Evolutionary conservation across 1,284 basidiomycete genomes (phyloP).

Genomic region (Melampsora larici-populina): DNA sequence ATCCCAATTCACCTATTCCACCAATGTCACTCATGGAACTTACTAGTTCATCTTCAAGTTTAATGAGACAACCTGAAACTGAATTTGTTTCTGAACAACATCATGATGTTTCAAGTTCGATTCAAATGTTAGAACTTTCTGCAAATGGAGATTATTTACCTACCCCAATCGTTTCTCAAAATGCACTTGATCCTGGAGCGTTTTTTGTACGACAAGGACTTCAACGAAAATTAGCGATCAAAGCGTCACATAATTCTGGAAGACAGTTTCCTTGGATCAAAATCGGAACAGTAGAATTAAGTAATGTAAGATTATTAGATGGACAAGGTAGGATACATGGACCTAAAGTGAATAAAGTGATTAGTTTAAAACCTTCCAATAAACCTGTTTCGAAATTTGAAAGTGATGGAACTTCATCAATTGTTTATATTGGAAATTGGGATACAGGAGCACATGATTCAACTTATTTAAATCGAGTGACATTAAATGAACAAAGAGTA

Average conservation of each 20-base stretch:
- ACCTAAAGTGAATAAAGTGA: conserved; percentile 33
- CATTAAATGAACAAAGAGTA: conserved; percentile 71
- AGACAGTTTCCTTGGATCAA: conserved; percentile 79
- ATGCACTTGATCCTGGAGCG: conserved; percentile 74
- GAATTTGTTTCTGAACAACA: conserved; percentile 83
- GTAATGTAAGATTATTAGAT: conserved; percentile 79
- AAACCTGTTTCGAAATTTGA: conserved; percentile 45
- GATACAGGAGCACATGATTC: conserved; percentile 91
- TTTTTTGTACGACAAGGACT: conserved; percentile 89
- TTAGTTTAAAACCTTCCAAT: conserved; percentile 28
- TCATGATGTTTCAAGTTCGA: conserved; percentile 81
- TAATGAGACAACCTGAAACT: conserved; percentile 84
- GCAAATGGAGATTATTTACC: conserved; percentile 78
- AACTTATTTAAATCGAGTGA: conserved; percentile 76
- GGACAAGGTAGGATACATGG: conserved; percentile 70
- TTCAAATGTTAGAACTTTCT: conserved; percentile 82
- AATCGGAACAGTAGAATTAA: conserved; percentile 71
- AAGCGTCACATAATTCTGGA: conserved; percentile 81
- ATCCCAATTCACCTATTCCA: conserved; percentile 12
- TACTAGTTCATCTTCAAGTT: conserved; percentile 49
- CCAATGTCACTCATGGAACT: conserved; percentile 5
- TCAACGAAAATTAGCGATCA: conserved; percentile 75
- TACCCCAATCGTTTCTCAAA: conserved; percentile 74
- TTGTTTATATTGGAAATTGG: conserved; percentile 75
- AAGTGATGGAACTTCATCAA: conserved; percentile 72